Evolutionary conservation across 2,329 filamentous ascomycete species (phyloP), one percentile per base, ranked within the genome.

Genomic region (Elsinoe arachidis): DNA sequence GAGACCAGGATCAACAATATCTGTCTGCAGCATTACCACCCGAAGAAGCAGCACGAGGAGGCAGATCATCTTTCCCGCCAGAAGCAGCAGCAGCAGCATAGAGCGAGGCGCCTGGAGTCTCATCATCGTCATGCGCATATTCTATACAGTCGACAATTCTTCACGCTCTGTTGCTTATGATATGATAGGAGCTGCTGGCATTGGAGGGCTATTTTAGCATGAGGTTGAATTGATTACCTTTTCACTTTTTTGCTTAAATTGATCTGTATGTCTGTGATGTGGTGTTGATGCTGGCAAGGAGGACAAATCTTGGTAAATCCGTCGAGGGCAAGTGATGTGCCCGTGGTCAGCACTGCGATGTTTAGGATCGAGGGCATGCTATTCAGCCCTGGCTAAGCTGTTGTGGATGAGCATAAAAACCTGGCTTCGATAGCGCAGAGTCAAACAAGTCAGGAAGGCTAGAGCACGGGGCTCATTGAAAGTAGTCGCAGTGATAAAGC

Each of bases 61-160:
- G 14, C 26, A 15, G 21, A 23, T 23, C 21, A 30, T 17, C 19
- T 46, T 46, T 19, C 41, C 41, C 21, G 26, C 26, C 26, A 30
- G 26, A 30, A 30, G 26, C 26, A 30, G 26, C 39, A 46, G 21
- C 26, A 35, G 26, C 33, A 39, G 49, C 49, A 53, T 53, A 53
- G 49, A 39, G 49, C 49, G 49, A 53, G 49, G 49, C 49, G 49
- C 34, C 34, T 26, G 49, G 49, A 53, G 49, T 53, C 49, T 53
- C 41, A 43, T 26, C 41, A 46, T 19, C 19, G 41, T 46, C 41
- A 17, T 53, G 35, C 49, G 33, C 33, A 51, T 53, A 23, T 39
- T 35, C 12, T 23, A 39, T 35, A 23, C 5, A 34, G 9, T 34
- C 14, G 37, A 15, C 19, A n/a, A 3, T 23, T 37, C 11, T 23